Evolutionary conservation across 1,284 basidiomycete species (phyloP), one percentile per base, ranked within the genome.

Genomic region (Cryptococcus jaspeensis): DNA sequence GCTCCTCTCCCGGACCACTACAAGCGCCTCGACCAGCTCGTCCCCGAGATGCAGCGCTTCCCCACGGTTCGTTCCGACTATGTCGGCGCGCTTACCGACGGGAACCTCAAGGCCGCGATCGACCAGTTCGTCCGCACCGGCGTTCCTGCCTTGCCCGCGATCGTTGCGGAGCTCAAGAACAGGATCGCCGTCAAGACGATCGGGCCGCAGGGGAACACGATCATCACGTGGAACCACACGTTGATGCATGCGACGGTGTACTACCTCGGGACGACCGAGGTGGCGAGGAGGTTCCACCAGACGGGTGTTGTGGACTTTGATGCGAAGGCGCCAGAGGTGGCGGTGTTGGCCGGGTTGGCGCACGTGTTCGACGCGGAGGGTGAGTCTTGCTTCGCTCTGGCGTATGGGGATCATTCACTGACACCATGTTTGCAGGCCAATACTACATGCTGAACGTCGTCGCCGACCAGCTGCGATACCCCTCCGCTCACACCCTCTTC

Each of bases 401-500:
- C n/a, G 16, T 35, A 3, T 39, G 3, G 23, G 28, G 13, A 23
- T 55, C 46, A 48, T 23, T 37, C 18, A 59, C 47, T 40, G 42
- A 60, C 18, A 2, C 32, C 32, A 6, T 39, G 37, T 37, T 47
- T 12, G 12, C 58, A 92, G 91, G 90, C 65, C 90, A 96, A 84
- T 92, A 96, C 79, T 87, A 97, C 75, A 81, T 99, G 63, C 81
- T 97, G 63, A 91, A 87, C 63, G 87, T 92, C 18, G 88, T 93
- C 70, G 88, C 92, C 38, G 85, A 96, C 70, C 95, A 99, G 77
- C 82, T 99, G 60, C 90, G 96, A 69, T 94, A 92, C 82, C 92
- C 92, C 36, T 93, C 92, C 69, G 90, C 92, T n/a, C 92, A 95
- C 79, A 98, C 92, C 51, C 87, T 90, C 75, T 97, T 92, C 91